A percentile compares a stretch with the other conserved stretches of the same genome.
Conservation (phyloP, 352 stramenopile genomes). For the Phytophthora ohioensis region DNA sequence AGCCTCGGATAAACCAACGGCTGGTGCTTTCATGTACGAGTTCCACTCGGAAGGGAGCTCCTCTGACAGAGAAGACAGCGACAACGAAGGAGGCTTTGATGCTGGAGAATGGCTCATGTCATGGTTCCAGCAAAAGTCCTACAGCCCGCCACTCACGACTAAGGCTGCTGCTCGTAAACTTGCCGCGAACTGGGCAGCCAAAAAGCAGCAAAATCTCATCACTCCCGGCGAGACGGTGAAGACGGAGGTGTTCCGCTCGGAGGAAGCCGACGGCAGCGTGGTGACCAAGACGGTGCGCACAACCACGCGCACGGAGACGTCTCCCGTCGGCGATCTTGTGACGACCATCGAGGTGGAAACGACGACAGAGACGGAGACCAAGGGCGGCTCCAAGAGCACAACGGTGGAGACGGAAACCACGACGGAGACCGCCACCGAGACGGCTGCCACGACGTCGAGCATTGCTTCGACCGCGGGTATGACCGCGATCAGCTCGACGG, state of each 20-base stretch:
- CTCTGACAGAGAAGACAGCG: slow-evolving; percentile 26
- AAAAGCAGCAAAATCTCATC: background rate
- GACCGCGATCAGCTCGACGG: no score
- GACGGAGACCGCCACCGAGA: no score
- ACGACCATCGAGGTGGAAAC: no score
- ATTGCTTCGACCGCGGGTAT: no score
- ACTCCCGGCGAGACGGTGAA: slow-evolving; percentile 3
- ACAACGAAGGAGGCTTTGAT: slow-evolving; percentile 31
- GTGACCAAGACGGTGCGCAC: no score
- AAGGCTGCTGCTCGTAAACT: slow-evolving; percentile 38
- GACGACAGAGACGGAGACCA: no score
- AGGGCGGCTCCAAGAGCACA: no score
- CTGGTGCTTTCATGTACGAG: slow-evolving; percentile 36
- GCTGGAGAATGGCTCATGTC: slow-evolving; percentile 43
- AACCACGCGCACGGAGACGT: background rate
- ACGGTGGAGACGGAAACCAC: no score
- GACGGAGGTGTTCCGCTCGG: slow-evolving; percentile 11
- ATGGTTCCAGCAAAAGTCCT: slow-evolving; percentile 27
- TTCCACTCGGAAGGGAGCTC: slow-evolving; percentile 10
- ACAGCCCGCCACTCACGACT: slow-evolving; percentile 35
- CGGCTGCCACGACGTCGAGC: no score
- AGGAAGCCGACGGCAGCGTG: background rate
- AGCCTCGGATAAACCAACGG: slow-evolving; percentile 18
- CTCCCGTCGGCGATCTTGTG: background rate
- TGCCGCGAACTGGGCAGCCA: slow-evolving; percentile 24